Conservation (phyloP, 331 rosid genomes). For the Malus hybrid region DNA sequence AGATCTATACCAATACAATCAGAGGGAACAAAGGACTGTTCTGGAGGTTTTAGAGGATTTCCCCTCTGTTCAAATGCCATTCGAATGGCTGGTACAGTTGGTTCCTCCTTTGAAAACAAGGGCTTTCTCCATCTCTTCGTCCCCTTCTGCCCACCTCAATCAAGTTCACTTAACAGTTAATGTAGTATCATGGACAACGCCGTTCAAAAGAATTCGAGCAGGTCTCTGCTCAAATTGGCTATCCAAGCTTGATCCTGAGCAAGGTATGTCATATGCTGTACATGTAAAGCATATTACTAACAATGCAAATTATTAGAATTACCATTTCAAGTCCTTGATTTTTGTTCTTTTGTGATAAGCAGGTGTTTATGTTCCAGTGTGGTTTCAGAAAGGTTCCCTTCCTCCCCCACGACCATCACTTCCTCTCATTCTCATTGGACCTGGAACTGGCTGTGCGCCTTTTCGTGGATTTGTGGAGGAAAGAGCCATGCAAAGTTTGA, state of each 20-base stretch:
- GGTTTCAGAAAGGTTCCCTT: conserved; percentile 77
- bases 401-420: conserved; percentile 64
- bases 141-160: conserved; percentile 54
- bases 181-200: conserved; percentile 76
- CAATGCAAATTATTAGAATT: background rate
- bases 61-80: conserved; percentile 82
- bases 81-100: conserved; percentile 91
- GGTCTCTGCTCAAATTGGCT: conserved; percentile 95
- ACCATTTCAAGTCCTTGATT: background rate
- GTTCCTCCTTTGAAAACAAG: conserved; percentile 81
- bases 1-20: conserved; percentile 90
- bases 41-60: conserved; percentile 86
- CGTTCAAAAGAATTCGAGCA: conserved; percentile 62
- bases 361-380: conserved; percentile 49
- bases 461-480: conserved; percentile 84
- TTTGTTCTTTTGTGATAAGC: conserved; percentile 10
- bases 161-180: conserved; percentile 85
- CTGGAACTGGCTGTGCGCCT: conserved; percentile 95
- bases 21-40: conserved; percentile 86
- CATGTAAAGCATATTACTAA: background rate
- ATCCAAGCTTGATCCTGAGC: conserved; percentile 56
- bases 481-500: conserved; percentile 53
- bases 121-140: conserved; percentile 84
- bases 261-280: conserved; percentile 29
- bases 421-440: conserved; percentile 82